Evolutionary conservation across 2,329 filamentous ascomycete species (phyloP).

Genomic region (Fusarium bulbicola): DNA sequence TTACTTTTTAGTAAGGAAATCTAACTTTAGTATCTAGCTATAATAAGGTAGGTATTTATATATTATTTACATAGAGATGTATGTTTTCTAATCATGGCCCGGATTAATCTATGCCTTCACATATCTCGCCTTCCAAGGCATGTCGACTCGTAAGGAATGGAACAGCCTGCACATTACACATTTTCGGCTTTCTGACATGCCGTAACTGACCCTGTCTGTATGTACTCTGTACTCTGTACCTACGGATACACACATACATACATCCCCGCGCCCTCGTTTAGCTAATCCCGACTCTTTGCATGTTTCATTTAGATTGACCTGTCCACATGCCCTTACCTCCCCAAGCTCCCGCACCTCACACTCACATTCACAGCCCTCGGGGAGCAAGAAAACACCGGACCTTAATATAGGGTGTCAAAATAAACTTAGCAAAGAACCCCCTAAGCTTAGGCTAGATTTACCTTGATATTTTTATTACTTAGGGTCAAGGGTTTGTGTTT

Average conservation of each 20-base stretch:
- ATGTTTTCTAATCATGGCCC: too few relatives aligned
- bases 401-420: too few relatives aligned
- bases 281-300: conserved; percentile 11
- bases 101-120: not conserved
- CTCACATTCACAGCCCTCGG: not conserved
- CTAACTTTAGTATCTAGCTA: too few relatives aligned
- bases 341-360: not conserved
- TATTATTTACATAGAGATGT: too few relatives aligned
- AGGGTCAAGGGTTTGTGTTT: too few relatives aligned
- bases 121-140: conserved; percentile 8
- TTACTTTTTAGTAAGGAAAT: too few relatives aligned
- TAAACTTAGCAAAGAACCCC: too few relatives aligned
- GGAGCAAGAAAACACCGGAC: too few relatives aligned
- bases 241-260: not conserved
- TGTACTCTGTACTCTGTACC: not conserved
- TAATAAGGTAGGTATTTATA: too few relatives aligned
- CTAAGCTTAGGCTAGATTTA: too few relatives aligned
- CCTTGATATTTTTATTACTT: too few relatives aligned
- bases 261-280: conserved; percentile 8
- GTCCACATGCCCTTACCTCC: conserved; percentile 19
- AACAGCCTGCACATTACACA: not conserved
- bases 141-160: conserved; percentile 19
- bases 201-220: not conserved
- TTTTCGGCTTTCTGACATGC: conserved; percentile 3
- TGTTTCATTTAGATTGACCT: conserved; percentile 30